These are phyloP conservation scores for Fusarium sterilihyphosum DNA, from an alignment of 2,329 filamentous ascomycete species.

Conservation along the genomic window DNA sequence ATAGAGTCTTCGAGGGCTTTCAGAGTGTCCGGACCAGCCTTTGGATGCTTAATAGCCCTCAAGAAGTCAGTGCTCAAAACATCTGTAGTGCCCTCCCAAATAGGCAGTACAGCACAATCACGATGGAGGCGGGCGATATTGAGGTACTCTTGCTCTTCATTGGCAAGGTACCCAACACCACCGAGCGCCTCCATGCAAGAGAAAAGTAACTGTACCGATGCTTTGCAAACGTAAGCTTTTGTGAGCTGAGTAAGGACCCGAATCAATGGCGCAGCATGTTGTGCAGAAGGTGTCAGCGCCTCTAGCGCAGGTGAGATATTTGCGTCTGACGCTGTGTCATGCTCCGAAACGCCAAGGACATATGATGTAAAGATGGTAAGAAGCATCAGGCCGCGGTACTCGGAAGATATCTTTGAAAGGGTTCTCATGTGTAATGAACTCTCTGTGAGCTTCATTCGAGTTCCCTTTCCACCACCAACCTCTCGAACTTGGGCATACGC, in stretches of 20 bases:
- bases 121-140: slow-evolving; percentile 74
- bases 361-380: slow-evolving; percentile 64
- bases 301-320: slow-evolving; percentile 34
- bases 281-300: slow-evolving; percentile 47
- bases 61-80: slow-evolving; percentile 68
- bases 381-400: slow-evolving; percentile 67
- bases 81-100: slow-evolving; percentile 80
- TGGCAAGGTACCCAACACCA: slow-evolving; percentile 73
- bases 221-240: slow-evolving; percentile 67
- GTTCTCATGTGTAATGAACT: slow-evolving; percentile 67
- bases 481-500: slow-evolving; percentile 67
- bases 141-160: slow-evolving; percentile 69
- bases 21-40: slow-evolving; percentile 49
- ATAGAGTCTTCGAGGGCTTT: slow-evolving; percentile 57
- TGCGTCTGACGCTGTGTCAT: slow-evolving; percentile 40
- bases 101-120: slow-evolving; percentile 70
- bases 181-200: slow-evolving; percentile 72
- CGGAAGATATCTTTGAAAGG: slow-evolving; percentile 63
- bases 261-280: slow-evolving; percentile 57
- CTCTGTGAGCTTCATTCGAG: slow-evolving; percentile 59
- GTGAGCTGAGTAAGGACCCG: slow-evolving; percentile 67
- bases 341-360: slow-evolving; percentile 65
- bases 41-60: slow-evolving; percentile 58
- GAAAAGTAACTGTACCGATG: slow-evolving; percentile 60
- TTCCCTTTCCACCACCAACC: slow-evolving; percentile 56